phyloP scores from a whole-genome alignment of 257 asterid species.

The Nicotiana undulata region DNA sequence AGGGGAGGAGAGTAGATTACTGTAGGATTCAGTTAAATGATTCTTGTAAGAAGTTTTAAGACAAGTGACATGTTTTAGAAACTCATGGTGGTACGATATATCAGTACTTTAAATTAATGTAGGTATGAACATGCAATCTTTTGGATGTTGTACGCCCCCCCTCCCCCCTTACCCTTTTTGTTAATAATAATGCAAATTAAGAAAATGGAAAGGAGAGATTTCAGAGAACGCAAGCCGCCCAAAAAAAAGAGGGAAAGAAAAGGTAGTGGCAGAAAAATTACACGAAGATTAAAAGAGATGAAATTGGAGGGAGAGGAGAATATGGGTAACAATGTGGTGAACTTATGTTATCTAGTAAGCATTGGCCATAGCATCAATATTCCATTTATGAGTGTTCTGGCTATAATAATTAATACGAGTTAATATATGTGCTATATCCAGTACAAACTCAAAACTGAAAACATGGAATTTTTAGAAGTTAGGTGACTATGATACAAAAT shows the following conservation, averaged over 20 bases:
- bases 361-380: too few species aligned
- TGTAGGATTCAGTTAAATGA: neutral
- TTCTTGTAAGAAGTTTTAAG: neutral
- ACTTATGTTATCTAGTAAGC: too few species aligned
- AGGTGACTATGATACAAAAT: too few species aligned
- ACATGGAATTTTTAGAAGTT: too few species aligned
- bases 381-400: too few species aligned
- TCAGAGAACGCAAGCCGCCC: neutral
- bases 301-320: neutral
- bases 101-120: neutral
- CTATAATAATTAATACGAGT: too few species aligned
- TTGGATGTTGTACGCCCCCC: neutral
- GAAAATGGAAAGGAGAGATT: neutral
- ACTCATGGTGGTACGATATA: neutral
- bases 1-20: neutral
- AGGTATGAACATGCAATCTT: neutral
- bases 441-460: too few species aligned
- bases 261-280: neutral
- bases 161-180: neutral
- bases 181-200: neutral
- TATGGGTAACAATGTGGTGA: neutral
- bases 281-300: neutral
- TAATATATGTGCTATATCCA: too few species aligned
- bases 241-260: neutral
- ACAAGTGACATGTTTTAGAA: neutral